phyloP scores from a whole-genome alignment of 73 alveolate species.

The Uronychia binucleata region DNA sequence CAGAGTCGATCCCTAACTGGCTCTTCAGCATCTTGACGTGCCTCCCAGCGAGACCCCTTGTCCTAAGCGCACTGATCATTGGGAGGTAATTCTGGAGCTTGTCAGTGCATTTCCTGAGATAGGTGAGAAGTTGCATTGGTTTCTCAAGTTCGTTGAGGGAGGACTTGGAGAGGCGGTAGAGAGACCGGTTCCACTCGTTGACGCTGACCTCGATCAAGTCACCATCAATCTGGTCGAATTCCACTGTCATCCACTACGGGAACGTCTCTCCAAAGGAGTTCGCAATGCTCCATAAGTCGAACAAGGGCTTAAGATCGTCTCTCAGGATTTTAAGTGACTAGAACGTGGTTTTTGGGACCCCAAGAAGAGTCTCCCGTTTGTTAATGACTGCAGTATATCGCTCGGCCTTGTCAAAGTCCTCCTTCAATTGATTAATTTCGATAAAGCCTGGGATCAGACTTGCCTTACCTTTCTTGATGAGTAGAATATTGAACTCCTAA shows the following conservation, averaged over 20 bases:
- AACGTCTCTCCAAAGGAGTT: constrained; percentile 22
- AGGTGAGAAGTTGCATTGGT: background rate
- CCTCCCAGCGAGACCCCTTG: background rate
- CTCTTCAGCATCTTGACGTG: background rate
- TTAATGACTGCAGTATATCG: constrained; percentile 27
- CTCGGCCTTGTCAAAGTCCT: constrained; percentile 24
- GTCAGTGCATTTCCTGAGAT: background rate
- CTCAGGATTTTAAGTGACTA: constrained; percentile 5
- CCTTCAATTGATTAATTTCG: constrained; percentile 2
- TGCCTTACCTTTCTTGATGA: background rate
- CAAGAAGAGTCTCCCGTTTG: constrained; percentile 39
- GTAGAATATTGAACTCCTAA: background rate
- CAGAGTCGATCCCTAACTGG: background rate
- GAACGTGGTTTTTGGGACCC: constrained; percentile 28
- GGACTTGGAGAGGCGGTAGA: background rate
- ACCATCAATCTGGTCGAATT: constrained; percentile 30
- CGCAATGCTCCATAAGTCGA: constrained; percentile 39
- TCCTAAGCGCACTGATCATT: constrained; percentile 7
- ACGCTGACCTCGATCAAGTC: constrained; percentile 26
- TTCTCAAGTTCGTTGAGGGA: background rate
- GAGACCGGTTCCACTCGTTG: constrained; percentile 22
- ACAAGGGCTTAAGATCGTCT: constrained; percentile 34
- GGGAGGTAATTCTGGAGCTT: background rate
- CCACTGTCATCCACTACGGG: constrained; percentile 46
- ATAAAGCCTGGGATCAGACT: background rate